Evolutionary conservation across 116 monocot species (phyloP), one percentile per base, ranked within the genome.

Genomic region (Cymodocea nodosa): DNA sequence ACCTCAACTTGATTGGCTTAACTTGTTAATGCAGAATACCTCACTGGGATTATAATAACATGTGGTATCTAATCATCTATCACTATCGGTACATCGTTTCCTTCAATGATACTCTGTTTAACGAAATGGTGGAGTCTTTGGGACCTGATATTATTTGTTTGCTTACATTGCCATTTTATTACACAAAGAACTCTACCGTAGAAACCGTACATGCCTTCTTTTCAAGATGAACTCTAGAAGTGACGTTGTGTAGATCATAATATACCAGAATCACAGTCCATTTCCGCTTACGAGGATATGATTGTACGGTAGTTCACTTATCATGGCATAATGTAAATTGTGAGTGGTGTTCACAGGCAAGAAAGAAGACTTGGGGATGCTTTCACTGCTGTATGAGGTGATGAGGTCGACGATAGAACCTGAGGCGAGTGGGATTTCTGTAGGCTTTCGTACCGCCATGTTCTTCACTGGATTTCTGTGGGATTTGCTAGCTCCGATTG

Each of bases 331-430:
- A 6, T 30, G 5, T 30, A 19, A 9, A 25, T 44, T 14, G 4
- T 22, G 3, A 15, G 8, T 66, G 24, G 15, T 25, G 24, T n/a
- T 16, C 23, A 24, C 50, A 66, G 66, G 35, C 34, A 53, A 52
- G 54, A 48, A 66, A 66, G 51, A 53, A 51, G 66, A 36, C 53
- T 9, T 66, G 66, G 66, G 18, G 15, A 2, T 66, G 35, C 35
- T 51, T 66, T 20, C 66, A 8, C 12, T 18, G 52, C 17, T 66
- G 66, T 53, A 25, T 53, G 66, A 66, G 24, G 17, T 51, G 51
- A 7, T 53, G 66, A 53, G 52, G 49, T 24, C 23, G 7, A 16
- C 19, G 20, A 64, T 18, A 6, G 13, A n/a, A 49, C 0, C 64
- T 39, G 19, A 15, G 15, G 23, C 16, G n/a, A 23, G 48, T 44